Conservation (phyloP, 257 asterid genomes). For the Henckelia pumila region DNA sequence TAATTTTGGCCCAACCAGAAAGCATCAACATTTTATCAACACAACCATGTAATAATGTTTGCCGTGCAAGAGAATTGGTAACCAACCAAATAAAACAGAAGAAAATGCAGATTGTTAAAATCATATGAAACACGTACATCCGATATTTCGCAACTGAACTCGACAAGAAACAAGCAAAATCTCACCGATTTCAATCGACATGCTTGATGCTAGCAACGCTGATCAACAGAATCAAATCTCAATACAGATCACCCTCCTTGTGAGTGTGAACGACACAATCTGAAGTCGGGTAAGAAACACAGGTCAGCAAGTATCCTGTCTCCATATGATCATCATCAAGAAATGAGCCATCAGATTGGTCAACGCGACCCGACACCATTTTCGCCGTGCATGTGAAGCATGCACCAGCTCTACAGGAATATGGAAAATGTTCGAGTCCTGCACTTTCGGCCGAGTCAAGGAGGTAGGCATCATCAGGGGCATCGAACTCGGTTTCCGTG, state of each 20-base stretch:
- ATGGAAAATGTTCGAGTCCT: slow-evolving; percentile 41
- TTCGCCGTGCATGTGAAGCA: slow-evolving; percentile 44
- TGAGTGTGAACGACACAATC: slow-evolving; percentile 41
- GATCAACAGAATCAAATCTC: background rate
- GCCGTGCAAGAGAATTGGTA: too few species aligned
- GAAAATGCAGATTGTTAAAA: too few species aligned
- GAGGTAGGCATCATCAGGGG: slow-evolving; percentile 37
- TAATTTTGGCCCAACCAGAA: too few species aligned
- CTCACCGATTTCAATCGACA: background rate
- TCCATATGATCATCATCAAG: slow-evolving; percentile 37
- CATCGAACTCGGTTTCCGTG: slow-evolving; percentile 31
- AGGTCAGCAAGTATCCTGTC: slow-evolving; percentile 38
- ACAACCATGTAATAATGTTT: too few species aligned
- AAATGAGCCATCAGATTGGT: slow-evolving; percentile 45
- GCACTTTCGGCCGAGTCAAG: slow-evolving; percentile 44
- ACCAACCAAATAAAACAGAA: too few species aligned
- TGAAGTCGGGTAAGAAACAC: slow-evolving; percentile 38
- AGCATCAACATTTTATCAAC: too few species aligned
- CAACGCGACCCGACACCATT: slow-evolving; percentile 32
- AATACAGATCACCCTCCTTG: slow-evolving; percentile 39
- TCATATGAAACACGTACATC: too few species aligned
- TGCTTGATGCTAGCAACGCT: background rate
- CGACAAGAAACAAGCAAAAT: background rate
- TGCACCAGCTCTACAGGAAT: slow-evolving; percentile 44
- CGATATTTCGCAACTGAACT: background rate